Base-by-base conservation (phyloP, 2,329 filamentous ascomycete genomes). In the Fusarium tanahbumbuense region DNA sequence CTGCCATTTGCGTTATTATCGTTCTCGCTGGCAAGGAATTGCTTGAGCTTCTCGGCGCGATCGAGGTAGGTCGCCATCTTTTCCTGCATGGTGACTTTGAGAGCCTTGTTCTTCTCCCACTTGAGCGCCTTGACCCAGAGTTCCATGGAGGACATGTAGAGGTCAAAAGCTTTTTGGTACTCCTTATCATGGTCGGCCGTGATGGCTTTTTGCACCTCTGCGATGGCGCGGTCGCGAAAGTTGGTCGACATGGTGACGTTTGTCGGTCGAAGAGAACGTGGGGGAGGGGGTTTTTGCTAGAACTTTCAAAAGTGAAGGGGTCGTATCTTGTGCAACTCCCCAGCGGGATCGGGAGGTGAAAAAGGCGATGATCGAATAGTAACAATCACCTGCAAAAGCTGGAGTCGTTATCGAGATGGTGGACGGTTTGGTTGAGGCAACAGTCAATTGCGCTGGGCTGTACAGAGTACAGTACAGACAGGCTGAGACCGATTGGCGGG, bases 21-120 rank as follows among this genome's bases (percentile, higher is more conserved):
- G 45, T 84, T 84, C 70, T 96, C 92, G 57, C 88, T 86, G 71
- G 94, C 91, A 42, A 99, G 84, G 79, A 98, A 96, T 59, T 91
- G 89, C 83, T 99, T 99, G 71, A 99, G 89, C 85, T 98, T 98
- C 85, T 99, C 96, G 70, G 96, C 96, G 68, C 96, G 93, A 82
- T 98, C 95, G 92, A 99, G 97, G 86, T 99, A 99, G 79, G 98
- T 95, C 75, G 87, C 92, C 22, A 94, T 94, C 85, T 98, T 98
- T 75, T 92, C 90, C 74, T 96, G 92, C 81, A 99, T 98, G 88
- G 97, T 97, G 79, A 97, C 94, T 85, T 98, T 98, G 70, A 93
- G 94, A 76, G 94, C 95, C 70, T 92, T 90, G 83, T 98, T 98
- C 88, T 98, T 99, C 85, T 99, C 96, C 95, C 95, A 99, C 86